Evolutionary conservation across 129 eudicot genomes (phyloP), one percentile per base, ranked within the genome.

Genomic region (Helianthus tuberosus): DNA sequence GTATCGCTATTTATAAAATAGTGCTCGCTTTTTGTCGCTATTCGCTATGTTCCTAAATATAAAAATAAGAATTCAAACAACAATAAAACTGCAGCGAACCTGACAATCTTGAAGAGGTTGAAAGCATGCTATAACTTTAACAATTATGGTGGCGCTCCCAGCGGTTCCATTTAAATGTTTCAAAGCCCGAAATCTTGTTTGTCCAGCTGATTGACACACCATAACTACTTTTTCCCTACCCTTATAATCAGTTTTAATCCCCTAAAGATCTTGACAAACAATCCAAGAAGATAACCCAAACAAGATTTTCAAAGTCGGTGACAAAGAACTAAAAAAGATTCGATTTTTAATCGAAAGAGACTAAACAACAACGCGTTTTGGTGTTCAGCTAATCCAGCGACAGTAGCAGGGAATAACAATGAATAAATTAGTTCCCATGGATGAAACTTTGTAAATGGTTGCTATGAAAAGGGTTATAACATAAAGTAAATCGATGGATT

Each of bases 151-250:
- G 88, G 96, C 82, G 79, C 73, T 68, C 75, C 98, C 98, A 70
- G 91, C 96, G 75, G 82, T 88, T 82, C 98, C 98, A 88, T 75
- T 88, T 73, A 84, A 89, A 66, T 94, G 96, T 85, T 91, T 94
- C 84, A 88, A 83, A 54, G 96, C 88, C 82, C 97, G 97, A 69
- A 94, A 94, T 91, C 82, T 83, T 80, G 98, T 94, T 79, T 91
- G 91, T 54, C 96, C 80, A 29, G 98, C 98, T 75, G 97, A 91
- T 91, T 91, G 97, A 84, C 97, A 80, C 84, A 94, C 98, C 97
- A 94, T 94, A 85, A 94, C 98, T 94, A 86, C 93, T 84, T 69
- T 35, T 81, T 74, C 87, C 84, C 80, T 75, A 69, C 82, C 77
- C 73, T 88, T 74, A 9, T 64, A 83, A 80, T 66, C 59, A 77